Evolutionary conservation across 345 rosid genomes (phyloP).

Genomic region (Sapria himalayana): DNA sequence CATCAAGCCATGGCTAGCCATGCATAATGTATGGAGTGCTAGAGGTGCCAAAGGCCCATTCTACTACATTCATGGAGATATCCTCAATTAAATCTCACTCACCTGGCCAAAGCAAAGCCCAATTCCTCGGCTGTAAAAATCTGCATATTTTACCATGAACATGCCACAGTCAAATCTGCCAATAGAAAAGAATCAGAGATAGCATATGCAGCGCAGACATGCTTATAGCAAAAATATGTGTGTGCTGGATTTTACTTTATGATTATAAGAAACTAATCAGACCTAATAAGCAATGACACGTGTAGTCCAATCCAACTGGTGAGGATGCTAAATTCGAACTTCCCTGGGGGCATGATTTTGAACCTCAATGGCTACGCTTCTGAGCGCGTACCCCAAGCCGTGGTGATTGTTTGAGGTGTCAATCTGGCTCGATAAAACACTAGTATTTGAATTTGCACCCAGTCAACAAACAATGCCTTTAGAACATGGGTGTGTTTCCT

Average conservation of each 20-base stretch:
- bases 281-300: too few species aligned
- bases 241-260: too few species aligned
- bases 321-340: neutral
- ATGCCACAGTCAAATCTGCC: constrained; percentile 92
- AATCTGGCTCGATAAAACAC: too few species aligned
- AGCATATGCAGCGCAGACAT: neutral
- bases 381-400: too few species aligned
- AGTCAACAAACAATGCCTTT: too few species aligned
- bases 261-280: too few species aligned
- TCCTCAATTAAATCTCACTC: constrained; percentile 1
- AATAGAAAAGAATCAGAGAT: constrained; percentile 2
- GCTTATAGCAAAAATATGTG: too few species aligned
- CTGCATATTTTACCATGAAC: constrained; percentile 93
- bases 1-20: too few species aligned
- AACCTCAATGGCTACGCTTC: neutral
- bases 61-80: neutral
- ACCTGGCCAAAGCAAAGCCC: constrained; percentile 85
- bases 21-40: neutral
- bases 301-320: neutral
- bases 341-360: neutral
- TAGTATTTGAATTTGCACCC: too few species aligned
- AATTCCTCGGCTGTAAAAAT: constrained; percentile 75
- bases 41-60: neutral
- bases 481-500: too few species aligned
- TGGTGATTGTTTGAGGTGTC: too few species aligned